Conservation (phyloP, 2,329 filamentous ascomycete species). For the Apiospora pterosperma region DNA sequence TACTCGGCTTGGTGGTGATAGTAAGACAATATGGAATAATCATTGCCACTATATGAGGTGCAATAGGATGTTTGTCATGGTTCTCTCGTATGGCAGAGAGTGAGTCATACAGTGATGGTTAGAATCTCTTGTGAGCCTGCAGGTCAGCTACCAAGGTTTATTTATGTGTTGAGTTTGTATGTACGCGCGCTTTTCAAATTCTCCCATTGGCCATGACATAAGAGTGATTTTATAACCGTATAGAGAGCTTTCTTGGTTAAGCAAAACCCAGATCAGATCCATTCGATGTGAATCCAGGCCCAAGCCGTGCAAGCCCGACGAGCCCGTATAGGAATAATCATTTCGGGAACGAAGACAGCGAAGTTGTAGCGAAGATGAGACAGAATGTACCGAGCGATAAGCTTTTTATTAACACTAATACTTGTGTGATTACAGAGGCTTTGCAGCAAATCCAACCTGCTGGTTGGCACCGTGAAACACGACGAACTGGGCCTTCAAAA, state of each 20-base stretch:
- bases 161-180: too few relatives aligned
- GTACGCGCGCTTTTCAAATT: too few relatives aligned
- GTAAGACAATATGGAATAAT: too few relatives aligned
- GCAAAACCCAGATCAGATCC: neutral
- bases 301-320: neutral
- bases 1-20: too few relatives aligned
- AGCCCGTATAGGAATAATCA: neutral
- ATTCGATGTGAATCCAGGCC: neutral
- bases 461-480: conserved; percentile 46
- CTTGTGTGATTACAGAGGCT: conserved; percentile 7
- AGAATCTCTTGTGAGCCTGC: too few relatives aligned
- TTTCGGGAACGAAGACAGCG: neutral
- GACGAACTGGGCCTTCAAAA: conserved; percentile 60
- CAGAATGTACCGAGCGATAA: neutral
- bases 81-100: neutral
- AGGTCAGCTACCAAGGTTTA: too few relatives aligned
- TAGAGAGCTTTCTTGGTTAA: neutral
- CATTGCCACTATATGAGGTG: too few relatives aligned
- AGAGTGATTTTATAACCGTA: neutral
- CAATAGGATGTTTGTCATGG: too few relatives aligned
- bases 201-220: too few relatives aligned
- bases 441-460: conserved; percentile 34
- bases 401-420: neutral
- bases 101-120: neutral
- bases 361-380: neutral